phyloP scores from a whole-genome alignment of 1,284 basidiomycete genomes.

The Ceratobasidium sp. region DNA sequence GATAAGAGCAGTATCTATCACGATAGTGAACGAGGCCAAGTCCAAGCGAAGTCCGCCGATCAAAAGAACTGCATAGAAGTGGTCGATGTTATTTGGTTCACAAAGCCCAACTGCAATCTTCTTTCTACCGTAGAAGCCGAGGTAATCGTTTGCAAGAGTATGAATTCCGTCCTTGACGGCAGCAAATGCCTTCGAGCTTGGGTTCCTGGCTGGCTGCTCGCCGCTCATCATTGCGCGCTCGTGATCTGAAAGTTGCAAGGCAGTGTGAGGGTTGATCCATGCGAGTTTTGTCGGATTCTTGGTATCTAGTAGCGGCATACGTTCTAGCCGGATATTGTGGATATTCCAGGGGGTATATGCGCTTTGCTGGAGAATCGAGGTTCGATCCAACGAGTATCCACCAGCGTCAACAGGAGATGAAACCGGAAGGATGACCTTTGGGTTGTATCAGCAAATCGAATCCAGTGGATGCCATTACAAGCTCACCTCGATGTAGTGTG shows the following conservation, averaged over 20 bases:
- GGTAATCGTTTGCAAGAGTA: neutral
- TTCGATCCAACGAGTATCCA: constrained; percentile 55
- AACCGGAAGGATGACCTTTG: constrained; percentile 56
- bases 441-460: too few species aligned
- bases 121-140: neutral
- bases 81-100: too few species aligned
- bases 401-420: constrained; percentile 53
- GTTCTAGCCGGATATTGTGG: constrained; percentile 53
- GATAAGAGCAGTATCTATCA: constrained; percentile 14
- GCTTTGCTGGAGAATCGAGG: constrained; percentile 51
- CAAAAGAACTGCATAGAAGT: constrained; percentile 4
- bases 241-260: constrained; percentile 13
- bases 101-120: constrained; percentile 6
- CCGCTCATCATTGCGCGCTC: neutral
- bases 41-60: constrained; percentile 26
- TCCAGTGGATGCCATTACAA: too few species aligned
- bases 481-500: constrained; percentile 31
- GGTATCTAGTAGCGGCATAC: constrained; percentile 51
- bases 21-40: constrained; percentile 10
- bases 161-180: constrained; percentile 23
- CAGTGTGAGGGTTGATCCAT: neutral
- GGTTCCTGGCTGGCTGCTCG: too few species aligned
- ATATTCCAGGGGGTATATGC: constrained; percentile 54
- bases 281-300: constrained; percentile 29
- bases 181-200: neutral